Base-by-base conservation (phyloP, 805 yeast genomes). In the Candida dajiaensis region DNA sequence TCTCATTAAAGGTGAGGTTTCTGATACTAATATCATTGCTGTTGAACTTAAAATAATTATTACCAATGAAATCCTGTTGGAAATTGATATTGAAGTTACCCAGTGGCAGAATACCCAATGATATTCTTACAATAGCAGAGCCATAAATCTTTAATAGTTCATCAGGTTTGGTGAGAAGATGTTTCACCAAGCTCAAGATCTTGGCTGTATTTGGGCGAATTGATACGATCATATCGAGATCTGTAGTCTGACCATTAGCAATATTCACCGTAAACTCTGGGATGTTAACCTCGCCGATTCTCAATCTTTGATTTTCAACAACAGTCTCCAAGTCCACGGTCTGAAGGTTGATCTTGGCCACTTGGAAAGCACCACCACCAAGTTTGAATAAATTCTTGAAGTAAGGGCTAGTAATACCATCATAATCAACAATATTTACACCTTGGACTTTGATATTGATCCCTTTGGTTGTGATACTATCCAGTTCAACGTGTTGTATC, bases 131-230 rank as follows among this genome's bases (percentile, higher is more conserved):
- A 1, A 47, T 47, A 0, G 73, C 67, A 38, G 63, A 60, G 3
- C 73, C 74, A 42, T 57, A 57, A 8, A 71, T 46, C 42, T 61
- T 59, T 37, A 69, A 53, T 1, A 57, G 49, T 3, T 65, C 49
- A 40, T 60, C 63, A 3, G 72, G 68, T 22, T 66, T 50, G 3
- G 50, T 21, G 9, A 70, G 33, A 5, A 71, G 38, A 35, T 56
- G 50, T 43, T 64, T 69, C 15, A 71, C 50, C n/a, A 67, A 48
- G 3, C 61, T 63, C 19, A 67, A 46, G 6, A 67, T 59, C 13
- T 67, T 66, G 5, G 50, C 50, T 0, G 68, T 47, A 38, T 67
- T 56, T 8, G 75, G 75, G 43, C 56, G 58, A 2, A 69, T 49
- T 0, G 63, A 60, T 16, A 68, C 49, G 26, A 56, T 44, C 39